Base-by-base conservation (phyloP, 1,284 basidiomycete genomes). In the Melampsora americana region DNA sequence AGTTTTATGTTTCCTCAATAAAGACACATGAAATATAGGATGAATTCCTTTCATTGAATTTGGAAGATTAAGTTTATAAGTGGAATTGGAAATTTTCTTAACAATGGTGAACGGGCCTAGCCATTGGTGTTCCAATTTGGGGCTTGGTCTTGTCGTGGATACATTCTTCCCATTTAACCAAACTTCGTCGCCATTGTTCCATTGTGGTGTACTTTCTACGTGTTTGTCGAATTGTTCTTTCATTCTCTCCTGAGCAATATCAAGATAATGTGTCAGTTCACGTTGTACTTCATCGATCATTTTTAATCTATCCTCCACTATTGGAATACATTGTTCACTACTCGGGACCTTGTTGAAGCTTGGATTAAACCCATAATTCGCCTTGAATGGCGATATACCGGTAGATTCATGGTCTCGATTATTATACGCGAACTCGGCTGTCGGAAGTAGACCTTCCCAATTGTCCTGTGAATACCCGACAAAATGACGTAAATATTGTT, bases 61-160 rank as follows among this genome's bases (percentile, higher is more conserved):
- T 12, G 66, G 66, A 9, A 68, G 44, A 2, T n/a, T 68, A 20
- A 68, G 44, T 44, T 68, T 18, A 50, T 68, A 68, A 9, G 66
- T 44, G 12, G 12, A 7, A 28, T 35, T 11, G 20, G 7, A 46
- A 14, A 68, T 14, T n/a, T 48, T 28, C 35, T 68, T 26, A 4
- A 32, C 39, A 50, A 68, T 68, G 28, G 66, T 18, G n/a, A 68
- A 68, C 5, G 66, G 66, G 5, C 66, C 66, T 50, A 68, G 44
- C 66, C 66, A 68, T 30, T 26, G 6, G 35, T 48, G 4, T 11
- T 26, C 35, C 66, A 68, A 23, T 50, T 68, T 68, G 2, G 35
- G 20, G 39, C 23, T 5, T n/a, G n/a, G n/a, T n/a, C n/a, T n/a
- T n/a, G n/a, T n/a, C n/a, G n/a, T n/a, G n/a, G n/a, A n/a, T n/a